Base-by-base conservation (phyloP, 1,284 basidiomycete genomes). In the Somion occarium region DNA sequence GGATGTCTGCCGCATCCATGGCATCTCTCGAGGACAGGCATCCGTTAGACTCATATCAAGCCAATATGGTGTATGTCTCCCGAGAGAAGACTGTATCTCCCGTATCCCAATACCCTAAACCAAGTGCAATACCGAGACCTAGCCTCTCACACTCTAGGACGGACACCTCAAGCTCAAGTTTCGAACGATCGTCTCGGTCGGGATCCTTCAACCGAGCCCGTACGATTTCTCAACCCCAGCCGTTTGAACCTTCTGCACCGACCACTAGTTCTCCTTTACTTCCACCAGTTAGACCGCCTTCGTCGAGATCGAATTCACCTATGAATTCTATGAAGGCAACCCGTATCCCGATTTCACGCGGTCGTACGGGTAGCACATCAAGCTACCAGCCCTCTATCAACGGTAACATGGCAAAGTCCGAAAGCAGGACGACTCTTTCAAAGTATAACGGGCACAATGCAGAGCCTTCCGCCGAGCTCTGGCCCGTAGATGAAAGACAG, bases 1-100 rank as follows among this genome's bases (percentile, higher is more conserved):
- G 87, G 53, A 80, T 90, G 64, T 89, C 87, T 49, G 78, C 82
- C 54, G 75, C 83, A 25, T 88, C 87, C 44, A 73, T 87, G 46
- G 71, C 74, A 19, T 82, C 82, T 18, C 20, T 26, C 3, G 74
- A 73, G 60, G 76, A 76, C 49, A 59, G 67, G 46, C 58, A 54
- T 20, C 43, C 46, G n/a, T 55, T 53, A n/a, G 56, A 61, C 43
- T 51, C 57, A 38, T 63, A 62, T 51, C 59, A 63, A 37, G 47
- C 54, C 24, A 52, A 48, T 48, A 65, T 56, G 45, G 54, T 46
- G 41, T 55, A 18, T 48, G 27, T 51, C 22, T 50, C 53, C 11
- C 44, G 56, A 46, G 61, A 63, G 27, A 58, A 54, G 26, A 53
- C 55, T 34, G 34, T 62, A 12, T 61, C 59, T 13, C 57, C 58